These are phyloP conservation scores for Carallia pectinifolia DNA, from an alignment of 345 rosid genomes.

Conservation along the genomic window DNA sequence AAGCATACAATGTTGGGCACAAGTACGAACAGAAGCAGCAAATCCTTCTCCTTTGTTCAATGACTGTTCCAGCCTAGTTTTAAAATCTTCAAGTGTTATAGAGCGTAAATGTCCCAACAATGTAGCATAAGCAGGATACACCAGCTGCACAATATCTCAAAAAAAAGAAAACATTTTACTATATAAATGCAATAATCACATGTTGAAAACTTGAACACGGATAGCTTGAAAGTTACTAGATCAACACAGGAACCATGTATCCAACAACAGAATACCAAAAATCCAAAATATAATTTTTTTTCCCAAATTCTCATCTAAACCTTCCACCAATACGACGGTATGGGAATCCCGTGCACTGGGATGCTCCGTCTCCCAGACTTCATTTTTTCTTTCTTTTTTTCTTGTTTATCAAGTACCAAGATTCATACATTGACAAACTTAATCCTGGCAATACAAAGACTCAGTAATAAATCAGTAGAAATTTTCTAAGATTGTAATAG, in stretches of 20 bases:
- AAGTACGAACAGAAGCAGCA: conserved; percentile 54
- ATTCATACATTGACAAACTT: too few species aligned
- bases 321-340: too few species aligned
- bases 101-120: conserved; percentile 59
- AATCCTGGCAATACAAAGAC: too few species aligned
- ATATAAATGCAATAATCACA: background rate
- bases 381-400: too few species aligned
- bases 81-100: conserved; percentile 51
- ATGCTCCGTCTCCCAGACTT: too few species aligned
- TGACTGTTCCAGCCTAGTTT: conserved; percentile 45
- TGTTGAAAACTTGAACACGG: background rate
- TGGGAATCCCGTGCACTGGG: too few species aligned
- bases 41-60: conserved; percentile 57
- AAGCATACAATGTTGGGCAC: conserved; percentile 43
- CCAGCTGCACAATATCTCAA: conserved; percentile 39
- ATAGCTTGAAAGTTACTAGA: background rate
- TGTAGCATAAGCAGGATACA: conserved; percentile 48
- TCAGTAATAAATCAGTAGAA: too few species aligned
- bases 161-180: background rate
- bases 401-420: too few species aligned
- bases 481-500: too few species aligned
- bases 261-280: background rate
- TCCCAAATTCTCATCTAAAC: too few species aligned
- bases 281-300: too few species aligned
- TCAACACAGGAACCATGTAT: background rate